Evolutionary conservation across 179 eudicot genomes (phyloP).

Genomic region (Nepenthes alata): DNA sequence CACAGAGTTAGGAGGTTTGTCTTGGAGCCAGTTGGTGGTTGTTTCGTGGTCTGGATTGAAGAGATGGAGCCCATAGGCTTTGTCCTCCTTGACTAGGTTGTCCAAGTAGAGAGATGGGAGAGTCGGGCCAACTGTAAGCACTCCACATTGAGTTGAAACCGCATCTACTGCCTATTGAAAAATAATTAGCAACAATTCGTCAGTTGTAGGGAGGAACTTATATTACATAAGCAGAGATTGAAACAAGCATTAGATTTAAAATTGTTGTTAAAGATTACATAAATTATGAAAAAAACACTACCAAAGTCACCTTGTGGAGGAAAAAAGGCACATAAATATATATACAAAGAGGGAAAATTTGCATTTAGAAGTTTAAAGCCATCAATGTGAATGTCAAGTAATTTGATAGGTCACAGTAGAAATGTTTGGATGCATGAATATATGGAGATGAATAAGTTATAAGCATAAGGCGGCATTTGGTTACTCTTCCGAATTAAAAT

Average conservation of each 20-base stretch:
- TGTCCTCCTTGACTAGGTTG: constrained; percentile 32
- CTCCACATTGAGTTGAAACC: constrained; percentile 26
- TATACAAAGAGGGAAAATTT: too few relatives aligned
- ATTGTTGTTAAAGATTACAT: too few relatives aligned
- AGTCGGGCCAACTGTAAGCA: constrained; percentile 45
- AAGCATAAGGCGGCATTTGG: too few relatives aligned
- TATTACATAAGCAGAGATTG: constrained; percentile 7
- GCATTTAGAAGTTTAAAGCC: too few relatives aligned
- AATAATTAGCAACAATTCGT: background rate
- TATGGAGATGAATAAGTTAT: too few relatives aligned
- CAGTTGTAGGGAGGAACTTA: background rate
- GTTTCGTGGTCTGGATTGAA: constrained; percentile 20
- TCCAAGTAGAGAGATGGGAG: constrained; percentile 54
- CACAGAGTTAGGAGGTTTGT: constrained; percentile 24
- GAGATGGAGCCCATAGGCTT: constrained; percentile 38
- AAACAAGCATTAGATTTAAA: background rate
- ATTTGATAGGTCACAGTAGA: too few relatives aligned
- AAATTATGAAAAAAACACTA: too few relatives aligned
- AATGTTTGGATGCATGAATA: too few relatives aligned
- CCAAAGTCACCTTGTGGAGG: too few relatives aligned
- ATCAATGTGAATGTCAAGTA: too few relatives aligned
- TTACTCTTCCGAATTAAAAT: too few relatives aligned
- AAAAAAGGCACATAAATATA: too few relatives aligned
- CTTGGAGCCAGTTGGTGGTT: constrained; percentile 37
- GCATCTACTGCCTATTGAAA: constrained; percentile 12